Conservation (phyloP, 2,329 filamentous ascomycete genomes). For the Ilyonectria destructans region DNA sequence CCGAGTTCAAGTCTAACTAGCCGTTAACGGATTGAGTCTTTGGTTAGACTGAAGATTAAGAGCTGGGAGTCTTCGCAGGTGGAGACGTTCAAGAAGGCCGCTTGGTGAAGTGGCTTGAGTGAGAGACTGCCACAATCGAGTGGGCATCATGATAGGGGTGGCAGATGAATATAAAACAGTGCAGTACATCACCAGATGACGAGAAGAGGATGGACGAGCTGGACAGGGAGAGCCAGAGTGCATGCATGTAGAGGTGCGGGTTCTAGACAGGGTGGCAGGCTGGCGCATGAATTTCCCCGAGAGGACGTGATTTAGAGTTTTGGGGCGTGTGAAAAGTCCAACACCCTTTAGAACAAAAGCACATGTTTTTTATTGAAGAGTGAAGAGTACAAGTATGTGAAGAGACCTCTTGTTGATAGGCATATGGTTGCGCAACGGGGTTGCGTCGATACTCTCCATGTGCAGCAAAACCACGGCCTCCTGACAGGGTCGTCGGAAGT, state of each 20-base stretch:
- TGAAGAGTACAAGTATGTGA: background rate
- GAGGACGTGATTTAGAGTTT: constrained; percentile 43
- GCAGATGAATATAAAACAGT: constrained; percentile 11
- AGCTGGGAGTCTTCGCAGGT: constrained; percentile 67
- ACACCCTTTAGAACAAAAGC: constrained; percentile 45
- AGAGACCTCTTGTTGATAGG: background rate
- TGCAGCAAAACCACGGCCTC: no score
- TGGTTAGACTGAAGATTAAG: constrained; percentile 62
- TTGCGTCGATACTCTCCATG: background rate
- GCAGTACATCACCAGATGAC: constrained; percentile 10
- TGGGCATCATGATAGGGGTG: constrained; percentile 1
- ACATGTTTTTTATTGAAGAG: constrained; percentile 30
- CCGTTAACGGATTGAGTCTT: constrained; percentile 67
- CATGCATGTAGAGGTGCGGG: constrained; percentile 26
- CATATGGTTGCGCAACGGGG: background rate
- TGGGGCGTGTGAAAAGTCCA: constrained; percentile 47
- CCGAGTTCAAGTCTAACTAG: constrained; percentile 76
- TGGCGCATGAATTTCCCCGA: constrained; percentile 43
- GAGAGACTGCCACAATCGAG: constrained; percentile 23
- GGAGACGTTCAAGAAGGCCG: constrained; percentile 65
- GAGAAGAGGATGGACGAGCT: background rate
- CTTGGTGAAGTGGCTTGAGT: constrained; percentile 62
- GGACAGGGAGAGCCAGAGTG: background rate
- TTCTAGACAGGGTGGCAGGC: constrained; percentile 38
- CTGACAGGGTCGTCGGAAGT: no score